These are phyloP conservation scores for Ramalina intermedia DNA, from an alignment of 495 filamentous ascomycete genomes.

Conservation along the genomic window DNA sequence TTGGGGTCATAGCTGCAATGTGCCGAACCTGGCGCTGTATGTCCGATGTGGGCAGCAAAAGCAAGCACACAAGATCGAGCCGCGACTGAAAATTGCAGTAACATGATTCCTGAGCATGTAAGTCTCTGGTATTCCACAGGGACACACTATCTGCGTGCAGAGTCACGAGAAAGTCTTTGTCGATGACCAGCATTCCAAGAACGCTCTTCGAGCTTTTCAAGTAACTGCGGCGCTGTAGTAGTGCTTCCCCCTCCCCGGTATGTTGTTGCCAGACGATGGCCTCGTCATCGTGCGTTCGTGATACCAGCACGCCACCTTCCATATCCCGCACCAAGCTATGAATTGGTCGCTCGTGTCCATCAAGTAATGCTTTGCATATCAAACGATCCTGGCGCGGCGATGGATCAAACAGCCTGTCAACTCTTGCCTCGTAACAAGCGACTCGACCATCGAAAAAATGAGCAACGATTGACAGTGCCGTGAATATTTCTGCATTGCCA, in stretches of 20 bases:
- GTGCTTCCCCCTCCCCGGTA: conserved; percentile 27
- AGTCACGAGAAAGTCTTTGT: conserved; percentile 66
- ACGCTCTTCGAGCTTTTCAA: conserved; percentile 63
- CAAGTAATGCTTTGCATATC: conserved; percentile 48
- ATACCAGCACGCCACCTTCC: conserved; percentile 65
- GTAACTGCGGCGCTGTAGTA: conserved; percentile 50
- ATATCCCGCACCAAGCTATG: conserved; percentile 76
- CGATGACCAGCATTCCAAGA: conserved; percentile 64
- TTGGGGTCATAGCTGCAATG: conserved; percentile 69
- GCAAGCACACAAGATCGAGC: conserved; percentile 69
- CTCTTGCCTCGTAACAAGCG: conserved; percentile 61
- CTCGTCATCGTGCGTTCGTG: conserved; percentile 64
- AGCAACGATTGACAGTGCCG: conserved; percentile 58
- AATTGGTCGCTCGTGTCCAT: conserved; percentile 68
- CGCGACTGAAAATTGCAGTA: conserved; percentile 42
- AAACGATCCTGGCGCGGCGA: conserved; percentile 51
- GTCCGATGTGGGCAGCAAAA: conserved; percentile 55
- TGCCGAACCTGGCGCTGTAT: conserved; percentile 36
- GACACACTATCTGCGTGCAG: conserved; percentile 63
- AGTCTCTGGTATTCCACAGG: conserved; percentile 61
- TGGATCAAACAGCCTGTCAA: conserved; percentile 74
- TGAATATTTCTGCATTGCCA: conserved; percentile 40
- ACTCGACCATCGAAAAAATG: conserved; percentile 82
- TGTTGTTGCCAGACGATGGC: conserved; percentile 72
- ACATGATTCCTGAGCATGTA: conserved; percentile 40